Evolutionary conservation across 192 early-diverging fungal species (phyloP), one percentile per base, ranked within the genome.

Genomic region (Dispira simplex): DNA sequence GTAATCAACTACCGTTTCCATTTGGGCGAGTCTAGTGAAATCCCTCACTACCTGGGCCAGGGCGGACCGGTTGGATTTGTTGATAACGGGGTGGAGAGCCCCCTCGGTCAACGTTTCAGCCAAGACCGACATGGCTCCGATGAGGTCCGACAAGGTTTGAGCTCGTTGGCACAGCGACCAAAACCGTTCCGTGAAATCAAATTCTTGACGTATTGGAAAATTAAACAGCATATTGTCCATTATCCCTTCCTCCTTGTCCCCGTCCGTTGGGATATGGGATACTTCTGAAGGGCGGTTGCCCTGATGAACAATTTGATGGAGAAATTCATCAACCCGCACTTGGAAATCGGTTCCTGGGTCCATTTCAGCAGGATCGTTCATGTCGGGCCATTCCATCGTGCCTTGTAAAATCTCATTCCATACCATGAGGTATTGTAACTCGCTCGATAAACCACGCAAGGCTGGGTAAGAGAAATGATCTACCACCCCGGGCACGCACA

Each of bases 41-140:
- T 66, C 67, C 16, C 74, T 65, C 13, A 73, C 65, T 5, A 64
- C 55, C 26, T 64, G 65, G 6, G 74, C 74, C 26, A 74, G 66
- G 3, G 21, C 28, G 0, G 72, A 52, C 14, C 54, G 68, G 28
- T 76, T 76, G 25, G 65, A 21, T 62, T 74, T 75, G 62, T 71
- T 70, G 11, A 73, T 68, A 59, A 56, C 25, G 2, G 25, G 54
- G 12, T 56, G 20, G n/a, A 56, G 54, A 26, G 3, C 13, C 20
- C 54, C 54, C 20, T 20, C 16, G 20, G 20, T 27, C 20, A 56
- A 26, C 8, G 13, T 13, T 13, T 56, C 54, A 20, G 54, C 54
- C 20, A 56, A 20, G n/a, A 3, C 54, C 27, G 54, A 56, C 18
- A 56, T 56, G n/a, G 54, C 54, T 27, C 12, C 25, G 25, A 3